Base-by-base conservation (phyloP, 768 basidiomycete species). In the Saitozyma podzolica region DNA sequence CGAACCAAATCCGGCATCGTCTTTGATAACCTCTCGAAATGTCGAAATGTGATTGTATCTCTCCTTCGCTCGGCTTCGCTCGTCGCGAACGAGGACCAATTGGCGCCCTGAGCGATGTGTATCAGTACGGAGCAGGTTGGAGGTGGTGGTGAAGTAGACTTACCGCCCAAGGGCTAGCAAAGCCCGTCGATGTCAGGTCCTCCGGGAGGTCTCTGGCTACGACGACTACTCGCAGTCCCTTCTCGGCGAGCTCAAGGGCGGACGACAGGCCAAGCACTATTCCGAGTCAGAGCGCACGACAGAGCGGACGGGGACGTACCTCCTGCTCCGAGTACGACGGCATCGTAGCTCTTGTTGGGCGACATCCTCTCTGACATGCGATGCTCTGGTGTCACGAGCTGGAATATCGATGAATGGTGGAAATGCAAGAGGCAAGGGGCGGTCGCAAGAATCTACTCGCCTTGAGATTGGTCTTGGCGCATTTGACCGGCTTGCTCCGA, bases 151-250 rank as follows among this genome's bases (percentile, higher is more conserved):
- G 29, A 29, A 29, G 29, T 29, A 29, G 29, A 68, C 76, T 62
- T 42, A 80, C 79, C 0, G 80, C 79, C 80, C 80, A 81, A 0
- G 80, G 80, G 39, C 64, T 68, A 8, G 80, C 78, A 58, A 81
- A 81, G 3, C 62, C 70, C 4, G 66, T 57, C 14, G 63, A 66
- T 39, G 66, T 20, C 0, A 59, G 40, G 61, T 81, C 80, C 43
- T 77, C 69, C 0, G 80, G 79, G 19, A 79, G 55, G 59, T 81
- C 80, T 52, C 74, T 69, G 0, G 75, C 80, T 6, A 80, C 59
- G 43, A 81, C 61, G 8, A 67, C 73, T 9, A 78, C 70, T 40
- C 56, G 52, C 41, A 66, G 60, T 39, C 80, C 80, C 17, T 64
- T 56, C 3, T 63, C 47, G 0, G 59, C 64, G 29, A 80, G 69